Conservation (phyloP, 352 stramenopile genomes). For the Pythium aquatile region DNA sequence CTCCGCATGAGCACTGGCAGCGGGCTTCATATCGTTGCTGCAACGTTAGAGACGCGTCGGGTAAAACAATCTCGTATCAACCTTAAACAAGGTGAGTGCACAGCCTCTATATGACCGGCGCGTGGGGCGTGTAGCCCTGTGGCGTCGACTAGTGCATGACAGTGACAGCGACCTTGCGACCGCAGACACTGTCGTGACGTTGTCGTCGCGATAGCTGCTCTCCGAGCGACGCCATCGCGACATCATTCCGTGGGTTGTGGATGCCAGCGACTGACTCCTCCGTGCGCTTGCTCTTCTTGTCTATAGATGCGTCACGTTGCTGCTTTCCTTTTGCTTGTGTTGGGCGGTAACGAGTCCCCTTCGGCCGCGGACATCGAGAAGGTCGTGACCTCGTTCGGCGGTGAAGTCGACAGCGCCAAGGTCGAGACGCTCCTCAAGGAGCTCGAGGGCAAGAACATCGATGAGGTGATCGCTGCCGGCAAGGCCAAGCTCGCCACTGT, state of each 20-base stretch:
- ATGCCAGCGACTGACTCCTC: not conserved
- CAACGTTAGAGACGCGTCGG: conserved; percentile 75
- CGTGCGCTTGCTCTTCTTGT: not conserved
- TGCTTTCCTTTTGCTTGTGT: conserved; percentile 88
- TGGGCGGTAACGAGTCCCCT: conserved; percentile 80
- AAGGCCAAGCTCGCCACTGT: conserved; percentile 84
- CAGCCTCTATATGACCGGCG: conserved; percentile 1
- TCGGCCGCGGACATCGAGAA: conserved; percentile 80
- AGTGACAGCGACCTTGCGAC: no score
- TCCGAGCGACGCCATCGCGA: not conserved
- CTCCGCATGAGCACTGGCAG: conserved; percentile 19
- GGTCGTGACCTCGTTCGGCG: conserved; percentile 80
- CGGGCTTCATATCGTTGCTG: conserved; percentile 34
- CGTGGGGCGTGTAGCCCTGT: not conserved
- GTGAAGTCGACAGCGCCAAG: conserved; percentile 76
- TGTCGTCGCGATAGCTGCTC: not conserved
- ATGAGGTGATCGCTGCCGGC: conserved; percentile 82
- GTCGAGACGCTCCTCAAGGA: conserved; percentile 84
- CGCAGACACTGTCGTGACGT: not conserved
- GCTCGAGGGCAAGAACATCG: conserved; percentile 87
- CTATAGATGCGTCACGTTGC: conserved; percentile 90
- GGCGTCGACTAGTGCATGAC: not conserved
- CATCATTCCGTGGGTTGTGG: not conserved
- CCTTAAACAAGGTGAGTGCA: conserved; percentile 87
- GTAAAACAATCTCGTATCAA: conserved; percentile 75